Conservation (phyloP, 78 protist species). For the Anaeramoeba flamelloides region DNA sequence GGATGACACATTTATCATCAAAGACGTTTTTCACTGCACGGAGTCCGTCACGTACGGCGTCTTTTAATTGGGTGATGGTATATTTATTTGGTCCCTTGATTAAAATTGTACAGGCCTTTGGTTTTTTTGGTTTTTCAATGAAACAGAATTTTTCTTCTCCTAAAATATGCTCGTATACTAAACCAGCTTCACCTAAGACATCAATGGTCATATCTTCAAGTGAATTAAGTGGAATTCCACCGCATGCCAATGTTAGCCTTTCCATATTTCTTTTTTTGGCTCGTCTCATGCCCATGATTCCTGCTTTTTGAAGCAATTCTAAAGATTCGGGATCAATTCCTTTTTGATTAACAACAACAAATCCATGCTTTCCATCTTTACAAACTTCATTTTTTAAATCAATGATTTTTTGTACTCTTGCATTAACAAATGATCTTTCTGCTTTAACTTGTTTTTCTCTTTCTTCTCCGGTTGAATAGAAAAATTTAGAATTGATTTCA, state of each 20-base stretch:
- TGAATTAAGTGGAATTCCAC: slow-evolving; percentile 61
- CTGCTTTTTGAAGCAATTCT: slow-evolving; percentile 81
- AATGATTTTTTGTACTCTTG: slow-evolving; percentile 57
- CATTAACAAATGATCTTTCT: slow-evolving; percentile 83
- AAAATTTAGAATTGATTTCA: slow-evolving; percentile 75
- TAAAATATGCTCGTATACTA: slow-evolving; percentile 2
- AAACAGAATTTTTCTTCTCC: slow-evolving; percentile 94
- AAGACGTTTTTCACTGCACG: slow-evolving; percentile 91
- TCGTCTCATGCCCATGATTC: slow-evolving; percentile 87
- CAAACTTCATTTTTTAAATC: slow-evolving; percentile 75
- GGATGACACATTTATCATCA: slow-evolving; percentile 66
- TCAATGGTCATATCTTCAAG: slow-evolving; percentile 63
- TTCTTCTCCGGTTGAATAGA: slow-evolving; percentile 63
- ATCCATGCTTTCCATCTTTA: slow-evolving; percentile 50
- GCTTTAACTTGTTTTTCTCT: slow-evolving; percentile 69
- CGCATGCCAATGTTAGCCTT: slow-evolving; percentile 35
- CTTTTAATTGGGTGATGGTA: slow-evolving; percentile 88
- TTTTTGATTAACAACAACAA: slow-evolving; percentile 92
- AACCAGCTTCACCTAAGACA: slow-evolving; percentile 80
- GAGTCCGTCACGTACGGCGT: slow-evolving; percentile 96
- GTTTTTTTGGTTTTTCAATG: slow-evolving; percentile 81
- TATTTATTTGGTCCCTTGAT: slow-evolving; percentile 74
- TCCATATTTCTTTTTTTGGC: slow-evolving; percentile 97
- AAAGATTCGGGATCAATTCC: slow-evolving; percentile 97
- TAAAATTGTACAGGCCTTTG: slow-evolving; percentile 86